These are phyloP conservation scores for Colletotrichum sp. DNA, from an alignment of 2,329 filamentous ascomycete genomes.

Conservation along the genomic window DNA sequence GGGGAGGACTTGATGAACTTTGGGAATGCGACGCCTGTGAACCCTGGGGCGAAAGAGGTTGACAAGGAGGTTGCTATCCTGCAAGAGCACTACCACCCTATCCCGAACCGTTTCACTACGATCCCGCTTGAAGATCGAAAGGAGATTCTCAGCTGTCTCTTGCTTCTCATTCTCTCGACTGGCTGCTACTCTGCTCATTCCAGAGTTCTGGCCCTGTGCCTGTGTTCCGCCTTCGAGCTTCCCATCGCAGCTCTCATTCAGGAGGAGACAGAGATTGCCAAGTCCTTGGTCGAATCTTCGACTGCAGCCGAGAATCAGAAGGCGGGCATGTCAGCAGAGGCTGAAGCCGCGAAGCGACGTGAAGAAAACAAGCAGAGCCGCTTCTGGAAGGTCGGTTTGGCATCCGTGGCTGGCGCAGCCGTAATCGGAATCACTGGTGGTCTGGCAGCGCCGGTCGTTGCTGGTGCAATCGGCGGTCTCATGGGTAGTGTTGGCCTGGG, in stretches of 20 bases:
- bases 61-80: conserved; percentile 47
- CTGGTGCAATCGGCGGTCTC: conserved; percentile 82
- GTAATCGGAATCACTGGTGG: conserved; percentile 92
- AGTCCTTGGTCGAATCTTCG: conserved; percentile 72
- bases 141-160: conserved; percentile 70
- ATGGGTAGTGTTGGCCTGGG: conserved; percentile 87
- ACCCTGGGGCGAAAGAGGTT: conserved; percentile 31
- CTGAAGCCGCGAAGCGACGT: conserved; percentile 74
- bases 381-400: conserved; percentile 90
- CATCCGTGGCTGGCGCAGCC: conserved; percentile 85
- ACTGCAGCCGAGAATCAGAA: conserved; percentile 42
- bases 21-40: conserved; percentile 29
- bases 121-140: conserved; percentile 63
- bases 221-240: conserved; percentile 71
- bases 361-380: conserved; percentile 73
- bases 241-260: conserved; percentile 65
- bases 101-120: conserved; percentile 58
- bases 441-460: conserved; percentile 86
- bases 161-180: conserved; percentile 73
- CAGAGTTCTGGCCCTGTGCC: conserved; percentile 68
- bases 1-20: conserved; percentile 48
- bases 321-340: conserved; percentile 70
- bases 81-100: conserved; percentile 57
- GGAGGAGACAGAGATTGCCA: conserved; percentile 78
- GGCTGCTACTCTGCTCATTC: conserved; percentile 80